These are phyloP conservation scores for Eutrema heterophyllum DNA, from an alignment of 345 rosid genomes.

Conservation along the genomic window DNA sequence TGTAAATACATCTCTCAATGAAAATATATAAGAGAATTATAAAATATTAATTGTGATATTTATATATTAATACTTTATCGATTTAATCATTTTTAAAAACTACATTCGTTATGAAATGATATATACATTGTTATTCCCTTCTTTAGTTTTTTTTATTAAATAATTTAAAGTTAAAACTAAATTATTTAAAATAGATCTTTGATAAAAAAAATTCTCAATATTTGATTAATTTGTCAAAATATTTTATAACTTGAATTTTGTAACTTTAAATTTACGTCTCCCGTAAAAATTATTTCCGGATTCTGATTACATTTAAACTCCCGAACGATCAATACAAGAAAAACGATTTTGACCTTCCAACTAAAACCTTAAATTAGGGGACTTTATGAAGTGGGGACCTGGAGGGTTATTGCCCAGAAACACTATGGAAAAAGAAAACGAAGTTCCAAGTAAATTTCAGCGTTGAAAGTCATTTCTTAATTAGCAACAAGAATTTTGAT, in stretches of 20 bases:
- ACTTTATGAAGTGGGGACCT: not conserved
- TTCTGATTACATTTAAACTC: not conserved
- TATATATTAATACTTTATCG: not conserved
- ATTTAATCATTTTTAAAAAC: not conserved
- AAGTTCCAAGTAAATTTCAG: conserved; percentile 4
- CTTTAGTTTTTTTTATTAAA: too few species aligned
- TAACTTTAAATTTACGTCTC: not conserved
- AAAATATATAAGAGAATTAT: not conserved
- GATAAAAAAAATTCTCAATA: not conserved
- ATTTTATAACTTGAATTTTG: not conserved
- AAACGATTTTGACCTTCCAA: not conserved
- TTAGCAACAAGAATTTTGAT: not conserved
- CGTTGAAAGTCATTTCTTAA: not conserved
- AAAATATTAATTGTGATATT: not conserved
- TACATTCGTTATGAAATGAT: not conserved
- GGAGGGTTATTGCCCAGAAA: conserved; percentile 9
- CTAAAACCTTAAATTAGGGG: not conserved
- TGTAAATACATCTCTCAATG: not conserved
- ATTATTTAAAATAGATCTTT: not conserved
- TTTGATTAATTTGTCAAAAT: not conserved
- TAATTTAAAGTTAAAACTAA: not conserved
- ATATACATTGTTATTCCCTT: too few species aligned
- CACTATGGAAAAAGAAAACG: not conserved
- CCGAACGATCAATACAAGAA: not conserved
- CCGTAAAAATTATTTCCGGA: not conserved